phyloP scores from a whole-genome alignment of 257 asterid genomes.

The Ligustrum vulgare region DNA sequence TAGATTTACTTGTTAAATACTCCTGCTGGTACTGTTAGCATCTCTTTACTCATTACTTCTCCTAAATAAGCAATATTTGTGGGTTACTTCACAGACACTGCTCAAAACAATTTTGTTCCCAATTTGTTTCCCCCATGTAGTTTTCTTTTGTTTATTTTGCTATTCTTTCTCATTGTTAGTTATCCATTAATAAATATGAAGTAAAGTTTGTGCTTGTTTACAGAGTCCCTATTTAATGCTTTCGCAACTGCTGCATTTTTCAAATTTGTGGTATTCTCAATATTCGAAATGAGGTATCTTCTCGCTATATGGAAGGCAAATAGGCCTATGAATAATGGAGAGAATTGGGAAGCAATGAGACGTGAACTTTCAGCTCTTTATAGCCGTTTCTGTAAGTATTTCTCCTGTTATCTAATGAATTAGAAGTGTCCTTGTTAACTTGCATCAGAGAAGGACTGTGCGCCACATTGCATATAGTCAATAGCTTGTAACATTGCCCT shows the following conservation, averaged over 20 bases:
- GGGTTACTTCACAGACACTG: background rate
- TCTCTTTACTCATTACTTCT: background rate
- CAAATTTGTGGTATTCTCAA: constrained; percentile 97
- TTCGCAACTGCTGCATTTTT: constrained; percentile 98
- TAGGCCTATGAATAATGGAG: constrained; percentile 79
- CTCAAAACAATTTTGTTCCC: background rate
- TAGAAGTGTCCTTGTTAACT: background rate
- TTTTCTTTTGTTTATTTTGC: constrained; percentile 2
- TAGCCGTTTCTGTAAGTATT: constrained; percentile 93
- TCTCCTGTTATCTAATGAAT: constrained; percentile 2
- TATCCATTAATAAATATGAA: constrained; percentile 5
- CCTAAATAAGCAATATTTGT: background rate
- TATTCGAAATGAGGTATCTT: constrained; percentile 97
- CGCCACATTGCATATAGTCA: background rate
- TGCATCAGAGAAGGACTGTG: background rate
- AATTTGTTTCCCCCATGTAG: background rate
- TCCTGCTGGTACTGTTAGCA: background rate
- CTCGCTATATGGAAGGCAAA: constrained; percentile 98
- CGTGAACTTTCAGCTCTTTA: constrained; percentile 94
- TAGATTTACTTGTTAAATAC: background rate
- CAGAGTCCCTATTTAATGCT: constrained; percentile 96
- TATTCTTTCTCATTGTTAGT: constrained; percentile 8
- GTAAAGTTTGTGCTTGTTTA: constrained; percentile 19
- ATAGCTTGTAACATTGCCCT: background rate
- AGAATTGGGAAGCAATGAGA: constrained; percentile 94